Evolutionary conservation across 805 yeast genomes (phyloP), one percentile per base, ranked within the genome.

Genomic region (Priceomyces medius): DNA sequence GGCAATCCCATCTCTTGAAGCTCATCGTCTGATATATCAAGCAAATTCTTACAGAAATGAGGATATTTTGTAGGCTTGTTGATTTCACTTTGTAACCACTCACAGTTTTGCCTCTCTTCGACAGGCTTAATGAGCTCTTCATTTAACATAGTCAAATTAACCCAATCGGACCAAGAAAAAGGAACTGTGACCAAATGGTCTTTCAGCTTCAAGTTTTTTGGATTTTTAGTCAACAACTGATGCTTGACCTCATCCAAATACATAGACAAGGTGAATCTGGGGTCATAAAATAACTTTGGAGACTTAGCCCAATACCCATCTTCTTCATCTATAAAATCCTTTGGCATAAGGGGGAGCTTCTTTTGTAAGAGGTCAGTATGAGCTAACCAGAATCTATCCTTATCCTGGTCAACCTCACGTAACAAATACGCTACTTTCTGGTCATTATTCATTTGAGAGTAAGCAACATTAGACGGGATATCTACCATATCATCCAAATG

Each of bases 161-260:
- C 69, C 79, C 79, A 74, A 45, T 74, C 80, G 14, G 66, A 62
- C 80, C 80, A 74, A 35, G 72, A 64, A 45, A 74, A 74, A 27
- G 61, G 53, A 38, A 55, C 40, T 27, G 46, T 16, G 20, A 53
- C 36, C 20, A 40, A 31, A 34, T 46, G 40, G 41, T 49, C 54
- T 38, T 45, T 36, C 20, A 38, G 21, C 34, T 47, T 53, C 19
- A 40, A 41, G 13, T 48, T 47, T 13, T 43, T 35, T 5, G 43
- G 45, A 13, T 51, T 45, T n/a, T 49, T 40, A 2, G 47, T 34
- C 23, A 46, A n/a, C 17, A 51, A 28, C 29, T 52, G 63, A 23
- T 54, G 41, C 36, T 52, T 55, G 14, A 79, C 60, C 41, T 74
- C 62, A 42, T 69, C 56, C 27, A 77, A 44, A 53, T 73, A 74